Base-by-base conservation (phyloP, 1,284 basidiomycete species). In the Omphalotus olearius region DNA sequence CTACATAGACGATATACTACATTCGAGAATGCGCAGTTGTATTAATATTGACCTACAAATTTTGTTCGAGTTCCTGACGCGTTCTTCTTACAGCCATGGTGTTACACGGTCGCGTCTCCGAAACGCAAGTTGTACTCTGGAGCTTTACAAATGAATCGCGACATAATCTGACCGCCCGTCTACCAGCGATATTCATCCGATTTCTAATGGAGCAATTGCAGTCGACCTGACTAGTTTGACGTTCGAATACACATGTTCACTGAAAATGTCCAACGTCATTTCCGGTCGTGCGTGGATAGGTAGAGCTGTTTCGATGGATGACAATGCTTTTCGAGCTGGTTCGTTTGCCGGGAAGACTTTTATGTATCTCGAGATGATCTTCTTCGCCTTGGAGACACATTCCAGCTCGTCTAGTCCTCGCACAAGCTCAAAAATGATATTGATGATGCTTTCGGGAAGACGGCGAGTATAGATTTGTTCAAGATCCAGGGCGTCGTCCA, bases 191-290 rank as follows among this genome's bases (percentile, higher is more conserved):
- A 3, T 13, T 33, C 13, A 33, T 7, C 7, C 30, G 30, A 13
- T 13, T 9, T 28, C 30, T 5, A 23, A 23, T 23, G 23, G 5
- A 23, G 30, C 30, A 13, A 36, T 9, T 30, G 38, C 18, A 33
- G 39, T 14, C 17, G 40, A 10, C 17, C 35, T 43, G 10, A 35
- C 20, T 17, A 62, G 55, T 58, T 62, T 67, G 10, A 62, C 55
- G 30, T 69, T 64, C 1, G 67, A 58, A 53, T 69, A 71, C 59
- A 71, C 47, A 52, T 71, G 69, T 18, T 61, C 60, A 6, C 61
- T 61, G 44, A 69, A 66, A 26, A 71, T 54, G 43, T 67, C 66
- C 48, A 66, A 55, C 1, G 56, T 52, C 7, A 25, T 33, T 23
- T 36, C 16, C 6, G 60, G 54, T 14, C 53, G 38, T 4, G 44